These are phyloP conservation scores for Coprinopsis marcescibilis DNA, from an alignment of 768 basidiomycete species.

Conservation along the genomic window DNA sequence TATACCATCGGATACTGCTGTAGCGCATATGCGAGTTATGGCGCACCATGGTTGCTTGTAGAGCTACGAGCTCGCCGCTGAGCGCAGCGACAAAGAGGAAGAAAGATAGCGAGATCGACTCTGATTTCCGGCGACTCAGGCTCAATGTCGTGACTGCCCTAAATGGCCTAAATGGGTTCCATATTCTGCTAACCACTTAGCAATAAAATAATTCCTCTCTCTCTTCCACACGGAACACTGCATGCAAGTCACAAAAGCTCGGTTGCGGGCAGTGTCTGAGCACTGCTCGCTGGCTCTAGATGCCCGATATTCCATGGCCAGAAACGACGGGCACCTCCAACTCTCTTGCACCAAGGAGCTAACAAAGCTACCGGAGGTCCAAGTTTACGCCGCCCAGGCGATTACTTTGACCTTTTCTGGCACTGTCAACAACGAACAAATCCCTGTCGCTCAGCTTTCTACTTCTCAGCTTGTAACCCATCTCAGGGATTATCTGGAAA, in stretches of 20 bases:
- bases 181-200: slow-evolving; percentile 9
- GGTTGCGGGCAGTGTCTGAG: slow-evolving; percentile 11
- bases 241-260: slow-evolving; percentile 13
- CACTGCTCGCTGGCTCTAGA: slow-evolving; percentile 8
- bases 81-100: slow-evolving; percentile 21
- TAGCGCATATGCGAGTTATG: neutral
- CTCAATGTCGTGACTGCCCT: slow-evolving; percentile 2
- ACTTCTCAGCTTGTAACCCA: slow-evolving; percentile 4
- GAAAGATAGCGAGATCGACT: slow-evolving; percentile 25
- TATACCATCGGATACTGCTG: slow-evolving; percentile 18
- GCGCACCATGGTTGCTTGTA: slow-evolving; percentile 23
- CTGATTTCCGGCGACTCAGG: slow-evolving; percentile 10
- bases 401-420: slow-evolving; percentile 52
- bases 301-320: slow-evolving; percentile 6
- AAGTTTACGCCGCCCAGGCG: slow-evolving; percentile 45
- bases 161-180: slow-evolving; percentile 3
- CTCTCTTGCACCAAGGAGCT: no score
- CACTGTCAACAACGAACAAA: slow-evolving; percentile 35
- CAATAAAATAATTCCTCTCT: slow-evolving; percentile 5
- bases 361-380: slow-evolving; percentile 37
- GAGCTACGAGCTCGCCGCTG: slow-evolving; percentile 18
- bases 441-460: slow-evolving; percentile 15
- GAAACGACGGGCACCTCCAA: no score
- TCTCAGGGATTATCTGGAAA: slow-evolving; percentile 7
- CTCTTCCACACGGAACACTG: neutral